Conservation (phyloP, 176 grass and related monocot genomes). For the Stipa capillata region DNA sequence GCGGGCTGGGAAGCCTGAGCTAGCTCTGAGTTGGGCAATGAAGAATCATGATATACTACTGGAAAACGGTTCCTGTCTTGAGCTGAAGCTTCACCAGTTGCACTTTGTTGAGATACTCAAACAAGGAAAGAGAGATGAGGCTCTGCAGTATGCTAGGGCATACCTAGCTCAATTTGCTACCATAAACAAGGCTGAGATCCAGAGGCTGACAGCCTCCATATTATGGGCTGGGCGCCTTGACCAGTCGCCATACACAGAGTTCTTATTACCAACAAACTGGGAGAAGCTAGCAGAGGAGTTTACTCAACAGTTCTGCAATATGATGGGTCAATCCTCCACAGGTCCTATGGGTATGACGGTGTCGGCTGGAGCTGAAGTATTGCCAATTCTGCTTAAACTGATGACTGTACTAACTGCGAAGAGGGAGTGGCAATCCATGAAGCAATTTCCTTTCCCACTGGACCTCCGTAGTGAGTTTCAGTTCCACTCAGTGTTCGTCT, state of each 20-base stretch:
- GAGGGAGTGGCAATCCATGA: slow-evolving; percentile 33
- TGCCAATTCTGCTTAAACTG: slow-evolving; percentile 38
- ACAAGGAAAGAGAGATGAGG: slow-evolving; percentile 18
- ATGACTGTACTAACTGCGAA: slow-evolving; percentile 10
- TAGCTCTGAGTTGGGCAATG: slow-evolving; percentile 26
- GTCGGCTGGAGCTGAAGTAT: slow-evolving; percentile 18
- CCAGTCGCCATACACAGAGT: slow-evolving; percentile 30
- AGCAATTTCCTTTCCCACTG: slow-evolving; percentile 36
- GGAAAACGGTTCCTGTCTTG: slow-evolving; percentile 23
- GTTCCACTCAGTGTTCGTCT: slow-evolving; percentile 36
- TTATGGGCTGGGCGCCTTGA: slow-evolving; percentile 32
- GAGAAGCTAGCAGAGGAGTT: slow-evolving; percentile 20
- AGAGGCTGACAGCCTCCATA: slow-evolving; percentile 29
- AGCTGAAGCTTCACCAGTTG: slow-evolving; percentile 33
- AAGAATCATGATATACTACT: slow-evolving; percentile 18
- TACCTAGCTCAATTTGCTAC: slow-evolving; percentile 21
- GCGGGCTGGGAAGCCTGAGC: slow-evolving; percentile 18
- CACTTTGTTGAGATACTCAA: slow-evolving; percentile 31
- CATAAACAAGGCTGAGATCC: slow-evolving; percentile 12
- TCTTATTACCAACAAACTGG: slow-evolving; percentile 21
- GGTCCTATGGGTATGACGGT: slow-evolving; percentile 13
- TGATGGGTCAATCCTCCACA: slow-evolving; percentile 18
- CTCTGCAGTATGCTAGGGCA: slow-evolving; percentile 23
- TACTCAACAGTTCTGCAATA: slow-evolving; percentile 28
- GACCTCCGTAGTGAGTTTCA: slow-evolving; percentile 32